phyloP scores from a whole-genome alignment of 257 asterid species.

The Solanum pinnatisectum region DNA sequence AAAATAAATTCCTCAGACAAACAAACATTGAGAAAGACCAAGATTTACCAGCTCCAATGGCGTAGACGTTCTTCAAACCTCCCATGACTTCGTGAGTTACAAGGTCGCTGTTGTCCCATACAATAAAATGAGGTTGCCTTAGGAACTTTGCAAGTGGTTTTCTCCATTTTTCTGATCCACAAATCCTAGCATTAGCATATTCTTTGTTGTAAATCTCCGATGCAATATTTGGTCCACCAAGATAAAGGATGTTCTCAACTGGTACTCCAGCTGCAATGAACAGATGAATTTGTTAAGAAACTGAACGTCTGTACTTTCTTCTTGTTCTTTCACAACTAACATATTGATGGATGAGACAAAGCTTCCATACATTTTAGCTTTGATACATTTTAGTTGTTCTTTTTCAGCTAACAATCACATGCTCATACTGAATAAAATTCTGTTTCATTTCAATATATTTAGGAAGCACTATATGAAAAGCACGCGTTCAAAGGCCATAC shows the following conservation, averaged over 20 bases:
- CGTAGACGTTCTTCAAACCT: slow-evolving; percentile 84
- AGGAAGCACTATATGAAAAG: background rate
- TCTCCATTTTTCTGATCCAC: slow-evolving; percentile 84
- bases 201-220: slow-evolving; percentile 86
- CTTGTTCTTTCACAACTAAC: background rate
- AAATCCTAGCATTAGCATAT: slow-evolving; percentile 87
- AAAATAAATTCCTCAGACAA: background rate
- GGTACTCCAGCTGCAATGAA: slow-evolving; percentile 56
- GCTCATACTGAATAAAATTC: background rate
- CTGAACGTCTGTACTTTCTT: background rate
- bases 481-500: background rate
- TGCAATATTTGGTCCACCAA: slow-evolving; percentile 90
- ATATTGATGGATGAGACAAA: background rate
- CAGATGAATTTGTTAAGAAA: background rate
- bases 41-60: slow-evolving; percentile 81
- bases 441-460: background rate
- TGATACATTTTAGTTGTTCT: background rate
- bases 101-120: slow-evolving; percentile 87
- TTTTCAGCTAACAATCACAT: background rate
- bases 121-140: slow-evolving; percentile 77
- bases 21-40: background rate
- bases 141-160: slow-evolving; percentile 64
- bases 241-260: slow-evolving; percentile 68
- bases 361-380: background rate
- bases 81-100: slow-evolving; percentile 95